Base-by-base conservation (phyloP, 2,329 filamentous ascomycete genomes). In the Fusarium nematophilum region DNA sequence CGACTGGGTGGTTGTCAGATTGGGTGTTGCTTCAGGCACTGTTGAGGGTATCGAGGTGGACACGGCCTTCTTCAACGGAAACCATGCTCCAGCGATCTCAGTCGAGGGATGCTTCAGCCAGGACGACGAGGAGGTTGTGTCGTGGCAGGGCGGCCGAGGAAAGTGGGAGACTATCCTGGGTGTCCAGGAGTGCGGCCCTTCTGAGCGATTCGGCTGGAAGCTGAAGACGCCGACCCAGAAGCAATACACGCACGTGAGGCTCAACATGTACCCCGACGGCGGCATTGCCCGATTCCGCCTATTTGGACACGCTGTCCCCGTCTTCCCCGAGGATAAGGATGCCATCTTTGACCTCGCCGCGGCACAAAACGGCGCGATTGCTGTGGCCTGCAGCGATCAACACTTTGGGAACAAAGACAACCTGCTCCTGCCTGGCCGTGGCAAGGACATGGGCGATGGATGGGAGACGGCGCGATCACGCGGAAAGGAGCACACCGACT, bases 261-360 rank as follows among this genome's bases (percentile, higher is more conserved):
- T 95, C 50, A 90, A 91, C 73, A 93, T 93, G 91, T 93, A 92
- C 71, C 90, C 91, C 1, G 91, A 95, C 70, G 91, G 91, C 42
- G 91, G 91, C 42, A 94, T 95, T 68, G 90, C 91, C 31, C 80
- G 91, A 45, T 93, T 94, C 78, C 83, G 90, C 17, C 83, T 94
- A 1, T 93, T 90, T 70, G 91, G 91, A 6, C 83, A 87, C 58
- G 91, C 90, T 1, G 84, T 92, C 2, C 90, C 91, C 5, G 88
- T 94, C 2, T 91, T 93, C 70, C 90, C 91, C 2, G 79, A 84
- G 21, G 84, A 90, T 67, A 76, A 80, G 21, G 80, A 85, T 6
- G 86, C 84, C 54, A 79, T 91, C 15, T 86, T 94, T 62, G 91
- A 94, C 72, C 84, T 94, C 9, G 90, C 89, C 2, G 90, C 90